These are phyloP conservation scores for Purpureocillium takamizusanense DNA, from an alignment of 2,329 filamentous ascomycete species.

Conservation along the genomic window DNA sequence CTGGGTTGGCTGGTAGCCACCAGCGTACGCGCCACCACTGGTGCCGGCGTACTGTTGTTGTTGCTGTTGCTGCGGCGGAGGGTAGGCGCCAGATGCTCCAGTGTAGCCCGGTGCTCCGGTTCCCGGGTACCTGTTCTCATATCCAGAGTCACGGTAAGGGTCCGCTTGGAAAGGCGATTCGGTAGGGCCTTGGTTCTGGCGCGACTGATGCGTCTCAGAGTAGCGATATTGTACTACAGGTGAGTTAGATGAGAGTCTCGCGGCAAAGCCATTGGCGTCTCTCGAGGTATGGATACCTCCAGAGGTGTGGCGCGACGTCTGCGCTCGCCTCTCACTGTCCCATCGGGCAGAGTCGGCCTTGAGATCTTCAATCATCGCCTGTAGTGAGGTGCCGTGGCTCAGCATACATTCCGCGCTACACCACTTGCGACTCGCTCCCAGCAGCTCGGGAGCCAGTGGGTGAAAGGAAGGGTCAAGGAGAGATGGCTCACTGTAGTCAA, in stretches of 20 bases:
- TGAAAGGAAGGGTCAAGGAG: neutral
- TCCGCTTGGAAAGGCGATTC: conserved; percentile 25
- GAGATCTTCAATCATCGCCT: conserved; percentile 56
- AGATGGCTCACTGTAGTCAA: conserved; percentile 58
- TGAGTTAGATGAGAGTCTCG: conserved; percentile 49
- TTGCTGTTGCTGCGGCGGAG: conserved; percentile 5
- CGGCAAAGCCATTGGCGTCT: conserved; percentile 36
- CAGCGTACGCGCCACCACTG: conserved; percentile 20
- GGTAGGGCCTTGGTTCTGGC: conserved; percentile 39
- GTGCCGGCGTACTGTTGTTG: conserved; percentile 18
- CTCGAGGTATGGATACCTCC: conserved; percentile 51
- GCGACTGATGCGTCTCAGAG: conserved; percentile 40
- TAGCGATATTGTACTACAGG: conserved; percentile 48
- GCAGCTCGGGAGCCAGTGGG: neutral
- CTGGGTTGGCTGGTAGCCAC: conserved; percentile 20
- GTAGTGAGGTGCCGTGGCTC: too few species aligned
- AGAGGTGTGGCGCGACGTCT: conserved; percentile 41
- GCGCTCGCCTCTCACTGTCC: conserved; percentile 51
- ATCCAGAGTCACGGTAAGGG: conserved; percentile 31
- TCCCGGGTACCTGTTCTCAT: conserved; percentile 40
- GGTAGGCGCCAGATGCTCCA: conserved; percentile 30
- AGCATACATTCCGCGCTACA: neutral
- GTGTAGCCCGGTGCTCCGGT: conserved; percentile 40
- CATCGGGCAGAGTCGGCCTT: conserved; percentile 54
- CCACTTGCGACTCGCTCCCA: neutral